phyloP scores from a whole-genome alignment of 164 flowering plant species.

The Dillenia suffruticosa region DNA sequence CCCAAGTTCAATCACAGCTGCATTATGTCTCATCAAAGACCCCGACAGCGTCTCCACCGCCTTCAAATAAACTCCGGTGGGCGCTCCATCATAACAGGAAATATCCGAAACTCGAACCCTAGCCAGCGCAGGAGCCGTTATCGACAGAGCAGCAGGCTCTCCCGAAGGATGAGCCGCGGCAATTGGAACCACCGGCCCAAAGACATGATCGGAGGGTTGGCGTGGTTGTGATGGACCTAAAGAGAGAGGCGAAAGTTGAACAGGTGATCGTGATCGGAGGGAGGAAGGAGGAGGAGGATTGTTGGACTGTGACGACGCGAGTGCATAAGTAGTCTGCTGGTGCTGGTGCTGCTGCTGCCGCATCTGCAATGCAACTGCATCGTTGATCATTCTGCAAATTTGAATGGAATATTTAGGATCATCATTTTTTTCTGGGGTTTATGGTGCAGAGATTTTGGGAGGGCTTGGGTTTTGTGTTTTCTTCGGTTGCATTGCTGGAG shows the following conservation, averaged over 20 bases:
- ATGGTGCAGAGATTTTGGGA: too few species aligned
- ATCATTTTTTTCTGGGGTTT: too few species aligned
- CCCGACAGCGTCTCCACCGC: constrained; percentile 76
- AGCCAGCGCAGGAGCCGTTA: constrained; percentile 15
- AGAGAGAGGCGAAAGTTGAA: constrained; percentile 19
- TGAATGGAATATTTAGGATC: too few species aligned
- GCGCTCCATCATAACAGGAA: constrained; percentile 74
- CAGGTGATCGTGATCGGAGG: constrained; percentile 16
- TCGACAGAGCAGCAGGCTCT: constrained; percentile 12
- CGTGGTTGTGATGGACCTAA: constrained; percentile 16
- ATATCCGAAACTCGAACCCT: constrained; percentile 70
- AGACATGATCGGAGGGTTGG: constrained; percentile 16
- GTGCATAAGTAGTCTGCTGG: constrained; percentile 6
- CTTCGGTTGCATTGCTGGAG: too few species aligned
- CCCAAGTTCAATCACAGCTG: constrained; percentile 75
- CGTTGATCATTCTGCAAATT: too few species aligned
- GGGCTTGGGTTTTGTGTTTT: too few species aligned
- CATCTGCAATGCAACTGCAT: too few species aligned
- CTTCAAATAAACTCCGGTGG: constrained; percentile 38
- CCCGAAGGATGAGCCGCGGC: constrained; percentile 24
- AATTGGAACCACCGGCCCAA: constrained; percentile 28
- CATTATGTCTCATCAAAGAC: constrained; percentile 74
- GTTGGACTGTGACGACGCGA: constrained; percentile 13
- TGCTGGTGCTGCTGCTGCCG: too few species aligned
- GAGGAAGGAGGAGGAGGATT: constrained; percentile 19